These are phyloP conservation scores for Didymella segeticola DNA, from an alignment of 2,329 filamentous ascomycete species.

Conservation along the genomic window DNA sequence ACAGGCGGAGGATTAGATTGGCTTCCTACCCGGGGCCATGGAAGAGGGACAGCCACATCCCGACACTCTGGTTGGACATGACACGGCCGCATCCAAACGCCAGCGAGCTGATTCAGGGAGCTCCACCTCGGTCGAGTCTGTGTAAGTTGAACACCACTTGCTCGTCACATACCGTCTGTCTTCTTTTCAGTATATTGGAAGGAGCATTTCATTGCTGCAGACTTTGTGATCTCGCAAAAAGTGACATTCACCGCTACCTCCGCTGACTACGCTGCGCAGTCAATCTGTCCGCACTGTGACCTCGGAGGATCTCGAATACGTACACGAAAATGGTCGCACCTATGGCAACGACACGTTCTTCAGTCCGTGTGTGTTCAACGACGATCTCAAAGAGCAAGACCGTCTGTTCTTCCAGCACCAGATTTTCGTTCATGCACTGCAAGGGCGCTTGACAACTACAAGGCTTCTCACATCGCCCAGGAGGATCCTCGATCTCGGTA, in stretches of 20 bases:
- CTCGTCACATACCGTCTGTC: not conserved
- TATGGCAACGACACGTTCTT: constrained; percentile 69
- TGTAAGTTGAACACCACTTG: constrained; percentile 32
- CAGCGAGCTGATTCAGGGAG: constrained; percentile 40
- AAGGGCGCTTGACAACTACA: constrained; percentile 47
- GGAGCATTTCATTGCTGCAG: not conserved
- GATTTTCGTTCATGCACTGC: constrained; percentile 59
- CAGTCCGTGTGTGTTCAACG: constrained; percentile 62
- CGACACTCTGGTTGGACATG: constrained; percentile 44
- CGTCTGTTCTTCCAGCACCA: constrained; percentile 68
- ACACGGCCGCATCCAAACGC: constrained; percentile 45
- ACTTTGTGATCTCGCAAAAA: not conserved
- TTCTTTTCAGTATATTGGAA: not conserved
- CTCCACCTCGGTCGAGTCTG: constrained; percentile 42
- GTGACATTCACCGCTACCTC: not conserved
- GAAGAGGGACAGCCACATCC: constrained; percentile 47
- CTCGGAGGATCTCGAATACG: constrained; percentile 61
- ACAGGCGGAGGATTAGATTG: constrained; percentile 24
- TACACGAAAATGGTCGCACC: constrained; percentile 66
- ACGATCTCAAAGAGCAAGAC: constrained; percentile 68
- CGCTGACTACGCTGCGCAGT: constrained; percentile 21
- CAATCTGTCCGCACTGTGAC: constrained; percentile 48
- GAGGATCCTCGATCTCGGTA: constrained; percentile 53
- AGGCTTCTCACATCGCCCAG: constrained; percentile 31
- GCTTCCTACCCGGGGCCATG: constrained; percentile 45